Percentiles rank a stretch among this genome's conserved stretches.
Conservation (phyloP, 2,329 filamentous ascomycete species). For the Alternaria viburni region DNA sequence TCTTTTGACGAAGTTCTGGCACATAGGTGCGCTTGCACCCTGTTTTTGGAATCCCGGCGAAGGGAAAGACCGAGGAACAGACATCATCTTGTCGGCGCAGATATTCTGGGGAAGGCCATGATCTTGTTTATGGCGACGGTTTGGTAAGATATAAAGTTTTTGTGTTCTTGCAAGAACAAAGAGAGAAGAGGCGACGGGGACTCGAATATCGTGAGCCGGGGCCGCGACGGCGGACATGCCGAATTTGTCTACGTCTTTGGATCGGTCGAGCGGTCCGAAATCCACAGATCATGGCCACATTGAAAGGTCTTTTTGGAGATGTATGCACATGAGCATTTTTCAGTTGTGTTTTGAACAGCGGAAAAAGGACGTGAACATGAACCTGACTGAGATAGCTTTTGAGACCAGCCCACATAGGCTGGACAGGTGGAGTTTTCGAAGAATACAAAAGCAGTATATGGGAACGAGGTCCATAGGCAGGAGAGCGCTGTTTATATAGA, state of each 20-base stretch:
- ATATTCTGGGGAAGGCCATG: no score
- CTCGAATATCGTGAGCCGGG: not conserved
- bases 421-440: fast-evolving
- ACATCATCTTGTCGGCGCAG: fast-evolving
- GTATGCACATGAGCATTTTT: not conserved
- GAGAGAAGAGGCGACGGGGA: not conserved
- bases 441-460: not conserved
- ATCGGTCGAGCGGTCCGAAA: not conserved
- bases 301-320: not conserved
- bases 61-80: not conserved
- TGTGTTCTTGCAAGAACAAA: not conserved
- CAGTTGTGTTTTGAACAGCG: not conserved
- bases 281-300: not conserved
- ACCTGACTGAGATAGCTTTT: fast-evolving
- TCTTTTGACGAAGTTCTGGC: not conserved
- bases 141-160: not conserved
- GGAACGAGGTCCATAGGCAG: not conserved
- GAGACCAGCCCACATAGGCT: not conserved
- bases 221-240: not conserved
- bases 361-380: not conserved
- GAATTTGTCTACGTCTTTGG: not conserved
- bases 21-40: not conserved
- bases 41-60: not conserved
- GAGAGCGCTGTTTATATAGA: not conserved
- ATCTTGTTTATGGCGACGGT: no score